Evolutionary conservation across 768 basidiomycete species (phyloP), one percentile per base, ranked within the genome.

Genomic region (Podaxis pistillaris): DNA sequence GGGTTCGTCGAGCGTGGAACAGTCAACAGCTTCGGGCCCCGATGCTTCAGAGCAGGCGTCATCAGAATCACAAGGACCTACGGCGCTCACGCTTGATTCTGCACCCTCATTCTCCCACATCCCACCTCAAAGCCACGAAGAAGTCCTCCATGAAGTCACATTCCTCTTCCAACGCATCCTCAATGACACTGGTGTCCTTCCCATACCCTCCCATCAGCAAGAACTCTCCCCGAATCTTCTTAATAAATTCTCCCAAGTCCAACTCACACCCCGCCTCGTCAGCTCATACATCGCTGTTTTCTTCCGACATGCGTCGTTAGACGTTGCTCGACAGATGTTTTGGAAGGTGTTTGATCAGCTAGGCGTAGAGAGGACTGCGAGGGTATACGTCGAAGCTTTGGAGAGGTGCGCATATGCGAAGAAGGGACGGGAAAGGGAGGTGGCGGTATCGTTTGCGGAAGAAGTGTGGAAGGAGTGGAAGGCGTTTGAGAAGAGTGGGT

Each of bases 231-330:
- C n/a, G 41, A 65, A 37, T 51, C 64, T 38, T 58, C 59, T 24
- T 55, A 62, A 46, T 41, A 81, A 78, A 60, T 94, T 96, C 73
- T 70, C 72, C 5, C 66, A 79, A 58, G 90, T 95, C 37, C 53
- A 72, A 5, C 68, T 90, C 56, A 84, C 86, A 0, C 67, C 91
- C 0, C 79, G 83, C 1, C 81, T 97, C 5, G 68, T 95, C 65
- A 92, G 90, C 66, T 84, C 94, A 2, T 98, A 93, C 70, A 76
- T 97, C 55, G 85, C 90, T 12, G 89, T 95, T 0, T 83, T 88
- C 70, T 90, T 90, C 69, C 73, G 72, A 49, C 84, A 84, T 63
- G 71, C 75, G 1, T 68, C 80, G 9, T 74, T 95, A 46, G 79
- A 83, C 28, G 69, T 69, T 1, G 76, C 83, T 2, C 74, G 75